Conservation (phyloP, 2,329 filamentous ascomycete species). For the Pseudopyrenochaeta lycopersici region DNA sequence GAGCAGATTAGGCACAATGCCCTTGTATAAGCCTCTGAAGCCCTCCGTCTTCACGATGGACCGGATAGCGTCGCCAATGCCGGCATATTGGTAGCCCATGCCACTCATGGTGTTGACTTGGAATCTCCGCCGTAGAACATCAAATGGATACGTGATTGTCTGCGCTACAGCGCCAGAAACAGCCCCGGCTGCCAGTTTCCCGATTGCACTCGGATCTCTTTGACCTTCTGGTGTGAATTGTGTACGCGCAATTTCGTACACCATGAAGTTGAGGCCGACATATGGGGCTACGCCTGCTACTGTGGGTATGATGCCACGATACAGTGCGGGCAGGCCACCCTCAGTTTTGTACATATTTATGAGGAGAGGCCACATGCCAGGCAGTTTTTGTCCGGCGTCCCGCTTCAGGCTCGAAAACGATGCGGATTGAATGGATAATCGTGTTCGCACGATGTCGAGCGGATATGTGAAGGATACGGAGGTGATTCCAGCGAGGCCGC, state of each 20-base stretch:
- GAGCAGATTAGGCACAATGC: constrained; percentile 91
- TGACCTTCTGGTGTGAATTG: constrained; percentile 89
- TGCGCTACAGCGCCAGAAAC: constrained; percentile 96
- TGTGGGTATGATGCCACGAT: constrained; percentile 92
- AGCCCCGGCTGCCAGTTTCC: constrained; percentile 89
- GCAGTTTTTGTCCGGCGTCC: constrained; percentile 64
- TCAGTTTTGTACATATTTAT: constrained; percentile 87
- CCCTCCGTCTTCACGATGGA: constrained; percentile 88
- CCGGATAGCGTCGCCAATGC: constrained; percentile 81
- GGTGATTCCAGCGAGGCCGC: constrained; percentile 90
- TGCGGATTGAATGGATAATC: constrained; percentile 95
- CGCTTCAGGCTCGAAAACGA: constrained; percentile 81
- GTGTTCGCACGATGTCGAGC: constrained; percentile 94
- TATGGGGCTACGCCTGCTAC: constrained; percentile 96
- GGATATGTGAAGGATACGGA: constrained; percentile 96
- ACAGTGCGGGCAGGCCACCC: constrained; percentile 85
- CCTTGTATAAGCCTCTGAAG: constrained; percentile 87
- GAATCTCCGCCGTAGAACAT: constrained; percentile 91
- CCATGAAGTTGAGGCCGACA: constrained; percentile 98
- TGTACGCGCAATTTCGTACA: constrained; percentile 87
- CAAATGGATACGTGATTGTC: constrained; percentile 97
- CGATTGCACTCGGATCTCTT: constrained; percentile 77
- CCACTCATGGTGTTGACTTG: constrained; percentile 99
- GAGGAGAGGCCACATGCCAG: constrained; percentile 92
- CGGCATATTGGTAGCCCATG: constrained; percentile 95